These are phyloP conservation scores for Pterocarpus santalinus DNA, from an alignment of 306 rosid genomes.

Conservation along the genomic window DNA sequence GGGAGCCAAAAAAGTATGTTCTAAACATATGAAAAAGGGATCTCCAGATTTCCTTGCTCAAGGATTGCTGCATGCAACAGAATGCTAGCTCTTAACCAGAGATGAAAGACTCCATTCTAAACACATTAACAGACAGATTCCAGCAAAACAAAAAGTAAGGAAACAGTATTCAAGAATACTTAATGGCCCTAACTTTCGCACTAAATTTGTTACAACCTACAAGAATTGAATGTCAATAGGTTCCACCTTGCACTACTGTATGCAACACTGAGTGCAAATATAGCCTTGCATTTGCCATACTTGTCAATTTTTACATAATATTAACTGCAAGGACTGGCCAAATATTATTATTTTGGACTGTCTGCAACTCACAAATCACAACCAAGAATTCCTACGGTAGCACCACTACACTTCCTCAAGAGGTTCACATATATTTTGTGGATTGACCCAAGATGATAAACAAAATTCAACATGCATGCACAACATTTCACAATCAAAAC, in stretches of 20 bases:
- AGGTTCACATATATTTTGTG: no score
- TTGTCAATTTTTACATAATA: not conserved
- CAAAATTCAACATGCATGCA: not conserved
- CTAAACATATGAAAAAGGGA: not conserved
- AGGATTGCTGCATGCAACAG: slow-evolving; percentile 21
- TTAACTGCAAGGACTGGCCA: not conserved
- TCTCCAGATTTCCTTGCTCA: not conserved
- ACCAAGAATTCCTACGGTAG: no score
- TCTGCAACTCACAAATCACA: slow-evolving; percentile 4
- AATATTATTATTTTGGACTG: not conserved
- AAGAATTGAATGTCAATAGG: not conserved
- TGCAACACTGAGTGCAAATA: slow-evolving; percentile 17
- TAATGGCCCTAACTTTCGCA: slow-evolving; percentile 16
- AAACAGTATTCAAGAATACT: slow-evolving; percentile 15
- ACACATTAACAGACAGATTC: not conserved
- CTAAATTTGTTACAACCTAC: not conserved
- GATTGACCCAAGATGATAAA: slow-evolving; percentile 13
- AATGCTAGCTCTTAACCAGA: not conserved
- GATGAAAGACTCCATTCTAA: slow-evolving; percentile 12
- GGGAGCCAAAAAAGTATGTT: not conserved
- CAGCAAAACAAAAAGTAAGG: slow-evolving; percentile 19
- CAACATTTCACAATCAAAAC: no score
- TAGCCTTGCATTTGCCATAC: not conserved
- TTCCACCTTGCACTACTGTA: not conserved
- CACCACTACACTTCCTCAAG: no score